Conservation (phyloP, 495 filamentous ascomycete species). For the Tirmania nivea region DNA sequence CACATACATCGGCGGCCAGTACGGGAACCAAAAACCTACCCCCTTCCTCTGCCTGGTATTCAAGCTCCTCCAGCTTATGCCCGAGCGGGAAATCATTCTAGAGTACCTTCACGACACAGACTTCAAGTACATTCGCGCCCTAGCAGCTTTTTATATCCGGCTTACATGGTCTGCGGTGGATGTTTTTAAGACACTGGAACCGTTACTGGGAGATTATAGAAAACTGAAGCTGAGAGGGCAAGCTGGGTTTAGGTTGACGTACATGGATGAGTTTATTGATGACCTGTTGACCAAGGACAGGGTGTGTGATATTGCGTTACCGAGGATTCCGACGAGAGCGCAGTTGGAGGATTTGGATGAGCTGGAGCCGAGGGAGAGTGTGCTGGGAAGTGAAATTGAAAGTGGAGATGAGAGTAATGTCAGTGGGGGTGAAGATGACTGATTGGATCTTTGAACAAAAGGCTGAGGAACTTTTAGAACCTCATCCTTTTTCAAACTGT, state of each 20-base stretch:
- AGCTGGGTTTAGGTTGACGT: slow-evolving; percentile 49
- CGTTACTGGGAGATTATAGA: slow-evolving; percentile 56
- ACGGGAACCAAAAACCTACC: slow-evolving; percentile 56
- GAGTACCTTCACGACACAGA: slow-evolving; percentile 59
- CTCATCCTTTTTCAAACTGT: neutral
- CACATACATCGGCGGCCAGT: slow-evolving; percentile 62
- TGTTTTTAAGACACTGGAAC: slow-evolving; percentile 62
- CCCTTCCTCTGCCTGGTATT: slow-evolving; percentile 90
- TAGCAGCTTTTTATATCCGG: slow-evolving; percentile 85
- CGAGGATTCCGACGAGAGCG: slow-evolving; percentile 67
- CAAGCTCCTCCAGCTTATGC: slow-evolving; percentile 78
- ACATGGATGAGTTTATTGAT: slow-evolving; percentile 85
- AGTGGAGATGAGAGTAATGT: slow-evolving; percentile 31
- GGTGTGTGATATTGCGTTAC: slow-evolving; percentile 75
- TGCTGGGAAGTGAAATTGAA: slow-evolving; percentile 56
- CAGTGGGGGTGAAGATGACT: slow-evolving; percentile 21
- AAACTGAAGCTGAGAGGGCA: slow-evolving; percentile 59
- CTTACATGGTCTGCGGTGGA: slow-evolving; percentile 66
- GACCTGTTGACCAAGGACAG: slow-evolving; percentile 74
- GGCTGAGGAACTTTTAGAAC: slow-evolving; percentile 9
- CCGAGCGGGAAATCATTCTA: slow-evolving; percentile 52
- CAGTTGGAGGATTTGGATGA: slow-evolving; percentile 76
- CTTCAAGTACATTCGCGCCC: slow-evolving; percentile 72
- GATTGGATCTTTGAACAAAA: neutral
- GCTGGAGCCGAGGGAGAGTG: slow-evolving; percentile 67